Base-by-base conservation (phyloP, 1,284 basidiomycete genomes). In the Sporisorium reilianum region DNA sequence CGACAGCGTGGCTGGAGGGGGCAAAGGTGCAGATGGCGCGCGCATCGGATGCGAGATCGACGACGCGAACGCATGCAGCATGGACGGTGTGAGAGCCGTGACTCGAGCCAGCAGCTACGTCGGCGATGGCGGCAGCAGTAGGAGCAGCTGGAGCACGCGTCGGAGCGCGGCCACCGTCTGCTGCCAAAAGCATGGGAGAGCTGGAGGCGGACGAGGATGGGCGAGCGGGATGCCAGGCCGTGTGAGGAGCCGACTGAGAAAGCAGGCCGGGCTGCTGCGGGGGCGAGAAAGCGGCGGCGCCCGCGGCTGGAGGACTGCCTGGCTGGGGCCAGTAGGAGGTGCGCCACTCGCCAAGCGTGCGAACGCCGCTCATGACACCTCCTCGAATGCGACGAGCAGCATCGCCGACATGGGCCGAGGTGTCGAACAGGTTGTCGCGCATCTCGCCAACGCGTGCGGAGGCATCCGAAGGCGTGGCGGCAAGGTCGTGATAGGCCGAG, bases 341-440 rank as follows among this genome's bases (percentile, higher is more conserved):
- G 25, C 72, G 56, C 72, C 72, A 75, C 36, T 75, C 72, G 22
- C 72, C 72, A 11, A 75, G 58, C 7, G 66, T 70, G 12, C 72
- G 66, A 3, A 75, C 64, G 38, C 72, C 72, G 42, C 59, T 75
- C 49, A 75, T 49, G 54, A 75, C 72, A 36, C 66, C 66, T n/a
- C 66, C 66, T 22, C 66, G 34, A n/a, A 75, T 56, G 49, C 72
- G 67, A 26, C 72, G 72, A 20, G 72, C 72, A 25, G 67, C 60
- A n/a, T 75, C 72, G 20, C 72, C 67, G 2, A 75, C 56, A 10
- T 75, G 63, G 0, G 72, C 63, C 12, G 72, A 75, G 11, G 72
- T 75, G 45, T 75, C 72, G 38, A 75, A 59, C 23, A 75, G 38
- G 32, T 70, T 69, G 45, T 75, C 72, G n/a, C 72, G 66, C 63